phyloP scores from a whole-genome alignment of 192 early-diverging fungal genomes.

The Entomortierella parvispora region DNA sequence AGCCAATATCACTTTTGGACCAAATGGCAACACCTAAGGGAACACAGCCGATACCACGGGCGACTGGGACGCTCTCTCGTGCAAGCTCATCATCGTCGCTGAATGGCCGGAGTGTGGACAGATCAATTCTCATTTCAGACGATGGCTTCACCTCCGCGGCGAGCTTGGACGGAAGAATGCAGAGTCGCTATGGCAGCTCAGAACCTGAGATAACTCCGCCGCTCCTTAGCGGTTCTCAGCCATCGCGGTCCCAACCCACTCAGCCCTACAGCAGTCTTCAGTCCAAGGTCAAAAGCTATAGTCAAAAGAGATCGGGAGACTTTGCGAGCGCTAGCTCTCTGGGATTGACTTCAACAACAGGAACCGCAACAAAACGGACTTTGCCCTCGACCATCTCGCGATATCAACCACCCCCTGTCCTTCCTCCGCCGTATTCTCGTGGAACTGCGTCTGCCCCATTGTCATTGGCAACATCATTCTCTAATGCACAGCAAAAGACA shows the following conservation, averaged over 20 bases:
- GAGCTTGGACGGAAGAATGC: constrained; percentile 30
- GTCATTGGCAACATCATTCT: background rate
- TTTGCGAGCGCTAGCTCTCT: constrained; percentile 13
- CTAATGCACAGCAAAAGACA: no score
- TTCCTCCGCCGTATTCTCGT: constrained; percentile 7
- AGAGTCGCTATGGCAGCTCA: background rate
- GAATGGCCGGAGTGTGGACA: background rate
- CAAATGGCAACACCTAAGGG: constrained; percentile 43
- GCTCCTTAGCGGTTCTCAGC: background rate
- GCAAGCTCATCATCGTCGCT: background rate
- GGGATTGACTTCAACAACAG: background rate
- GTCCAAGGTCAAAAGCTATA: constrained; percentile 15
- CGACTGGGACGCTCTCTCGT: background rate
- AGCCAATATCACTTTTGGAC: constrained; percentile 23
- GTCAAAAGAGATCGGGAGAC: constrained; percentile 31
- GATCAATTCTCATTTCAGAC: constrained; percentile 21
- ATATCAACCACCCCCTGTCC: background rate
- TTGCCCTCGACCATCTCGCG: background rate
- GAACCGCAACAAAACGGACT: background rate
- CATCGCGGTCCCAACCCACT: background rate
- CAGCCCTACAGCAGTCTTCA: constrained; percentile 2
- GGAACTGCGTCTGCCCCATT: background rate
- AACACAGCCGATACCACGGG: constrained; percentile 26
- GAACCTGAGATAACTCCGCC: constrained; percentile 22
- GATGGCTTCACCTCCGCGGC: constrained; percentile 37